Evolutionary conservation across 257 asterid genomes (phyloP).

Genomic region (Leonotis leonurus): DNA sequence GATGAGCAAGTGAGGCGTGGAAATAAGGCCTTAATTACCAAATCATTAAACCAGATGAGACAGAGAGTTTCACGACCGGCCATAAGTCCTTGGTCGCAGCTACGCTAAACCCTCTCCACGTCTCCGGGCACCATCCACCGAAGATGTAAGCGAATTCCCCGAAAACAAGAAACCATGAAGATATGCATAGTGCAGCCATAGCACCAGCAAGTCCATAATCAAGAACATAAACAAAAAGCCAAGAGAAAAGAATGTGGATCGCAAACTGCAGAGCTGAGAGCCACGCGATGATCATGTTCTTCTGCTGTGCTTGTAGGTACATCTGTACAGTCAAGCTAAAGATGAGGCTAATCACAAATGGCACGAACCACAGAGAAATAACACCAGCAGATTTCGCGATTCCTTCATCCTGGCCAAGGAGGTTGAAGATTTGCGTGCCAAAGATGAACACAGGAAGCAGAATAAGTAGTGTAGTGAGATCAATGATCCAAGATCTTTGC

Average conservation of each 20-base stretch:
- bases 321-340: conserved; percentile 54
- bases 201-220: conserved; percentile 45
- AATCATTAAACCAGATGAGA: conserved; percentile 53
- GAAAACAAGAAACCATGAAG: conserved; percentile 41
- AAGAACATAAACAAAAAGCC: conserved; percentile 39
- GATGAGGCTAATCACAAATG: conserved; percentile 34
- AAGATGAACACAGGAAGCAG: conserved; percentile 57
- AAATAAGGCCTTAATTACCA: conserved; percentile 44
- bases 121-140: conserved; percentile 59
- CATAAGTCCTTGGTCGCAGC: conserved; percentile 40
- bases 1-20: not conserved
- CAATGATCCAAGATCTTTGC: conserved; percentile 73
- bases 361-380: conserved; percentile 54
- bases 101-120: conserved; percentile 48
- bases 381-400: conserved; percentile 47
- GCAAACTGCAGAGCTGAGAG: conserved; percentile 30
- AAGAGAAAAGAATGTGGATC: conserved; percentile 44
- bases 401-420: conserved; percentile 44
- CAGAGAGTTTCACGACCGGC: conserved; percentile 29
- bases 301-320: conserved; percentile 65
- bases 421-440: conserved; percentile 35
- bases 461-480: conserved; percentile 36
- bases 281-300: conserved; percentile 49
- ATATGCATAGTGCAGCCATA: conserved; percentile 23
- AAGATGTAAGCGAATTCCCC: conserved; percentile 47